These are phyloP conservation scores for Corrigiola litoralis DNA, from an alignment of 179 eudicot genomes.

Conservation along the genomic window DNA sequence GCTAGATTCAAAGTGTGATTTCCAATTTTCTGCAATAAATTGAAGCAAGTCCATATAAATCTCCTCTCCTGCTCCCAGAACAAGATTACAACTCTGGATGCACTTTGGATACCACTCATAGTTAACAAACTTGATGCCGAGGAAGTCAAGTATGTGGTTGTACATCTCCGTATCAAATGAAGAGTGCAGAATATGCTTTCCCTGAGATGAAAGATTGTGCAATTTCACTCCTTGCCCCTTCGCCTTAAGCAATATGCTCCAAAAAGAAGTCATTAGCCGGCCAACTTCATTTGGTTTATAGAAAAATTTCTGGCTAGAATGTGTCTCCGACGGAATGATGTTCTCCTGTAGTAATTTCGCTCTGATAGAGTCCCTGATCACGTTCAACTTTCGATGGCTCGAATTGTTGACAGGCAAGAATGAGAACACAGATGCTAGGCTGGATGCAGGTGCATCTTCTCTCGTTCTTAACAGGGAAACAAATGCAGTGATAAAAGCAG, in stretches of 20 bases:
- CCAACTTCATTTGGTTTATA: constrained; percentile 57
- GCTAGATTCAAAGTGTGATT: constrained; percentile 27
- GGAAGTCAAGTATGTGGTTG: constrained; percentile 36
- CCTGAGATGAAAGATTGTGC: constrained; percentile 55
- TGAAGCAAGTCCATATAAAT: constrained; percentile 45
- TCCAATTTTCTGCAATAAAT: constrained; percentile 51
- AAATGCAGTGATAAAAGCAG: constrained; percentile 57
- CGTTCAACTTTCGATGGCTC: constrained; percentile 36
- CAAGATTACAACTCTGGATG: constrained; percentile 55
- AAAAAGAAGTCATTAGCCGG: constrained; percentile 44
- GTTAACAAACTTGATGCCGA: constrained; percentile 39
- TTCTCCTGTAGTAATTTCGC: constrained; percentile 30
- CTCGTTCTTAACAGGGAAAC: constrained; percentile 36
- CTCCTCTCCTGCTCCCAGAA: constrained; percentile 40
- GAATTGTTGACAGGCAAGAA: constrained; percentile 48
- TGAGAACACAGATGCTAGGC: constrained; percentile 38
- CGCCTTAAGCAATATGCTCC: constrained; percentile 45
- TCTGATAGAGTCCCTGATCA: constrained; percentile 41
- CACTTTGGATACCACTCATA: constrained; percentile 60
- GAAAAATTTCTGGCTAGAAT: constrained; percentile 40
- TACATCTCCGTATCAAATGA: constrained; percentile 48
- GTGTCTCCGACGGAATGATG: constrained; percentile 55
- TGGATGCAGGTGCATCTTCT: constrained; percentile 45
- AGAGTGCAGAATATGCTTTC: constrained; percentile 44
- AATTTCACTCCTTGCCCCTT: constrained; percentile 38